These are phyloP conservation scores for Colletotrichum simmondsii DNA, from an alignment of 2,329 filamentous ascomycete species.

Conservation along the genomic window DNA sequence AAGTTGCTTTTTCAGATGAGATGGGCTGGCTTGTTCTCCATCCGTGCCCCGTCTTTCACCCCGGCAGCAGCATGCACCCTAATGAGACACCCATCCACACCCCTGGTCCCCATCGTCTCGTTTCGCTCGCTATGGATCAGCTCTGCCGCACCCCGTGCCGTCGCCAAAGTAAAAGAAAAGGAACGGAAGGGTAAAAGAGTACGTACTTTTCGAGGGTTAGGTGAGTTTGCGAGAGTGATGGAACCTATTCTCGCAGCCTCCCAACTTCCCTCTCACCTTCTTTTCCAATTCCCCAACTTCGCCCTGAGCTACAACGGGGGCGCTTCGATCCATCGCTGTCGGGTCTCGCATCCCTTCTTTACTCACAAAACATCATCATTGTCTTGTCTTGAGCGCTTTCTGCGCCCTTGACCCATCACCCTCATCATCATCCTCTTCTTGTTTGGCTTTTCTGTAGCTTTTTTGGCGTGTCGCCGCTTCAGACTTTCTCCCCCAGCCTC, in stretches of 20 bases:
- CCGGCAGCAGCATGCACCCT: neutral
- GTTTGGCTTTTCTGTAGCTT: slow-evolving; percentile 13
- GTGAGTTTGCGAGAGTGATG: slow-evolving; percentile 52
- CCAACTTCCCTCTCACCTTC: slow-evolving; percentile 50
- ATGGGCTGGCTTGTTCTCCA: slow-evolving; percentile 15
- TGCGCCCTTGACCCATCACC: neutral
- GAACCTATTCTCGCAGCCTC: slow-evolving; percentile 44
- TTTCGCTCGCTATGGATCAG: slow-evolving; percentile 24
- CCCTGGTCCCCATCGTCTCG: slow-evolving; percentile 17
- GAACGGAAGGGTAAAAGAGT: slow-evolving; percentile 26
- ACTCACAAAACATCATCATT: slow-evolving; percentile 35
- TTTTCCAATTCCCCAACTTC: slow-evolving; percentile 45
- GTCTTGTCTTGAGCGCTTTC: slow-evolving; percentile 11
- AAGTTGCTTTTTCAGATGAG: slow-evolving; percentile 25
- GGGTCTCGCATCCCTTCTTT: slow-evolving; percentile 34
- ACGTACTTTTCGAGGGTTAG: slow-evolving; percentile 50
- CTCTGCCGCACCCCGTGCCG: slow-evolving; percentile 18
- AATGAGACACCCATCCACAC: slow-evolving; percentile 2
- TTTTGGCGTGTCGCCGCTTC: slow-evolving; percentile 16
- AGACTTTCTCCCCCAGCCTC: slow-evolving; percentile 25
- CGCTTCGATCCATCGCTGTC: slow-evolving; percentile 33
- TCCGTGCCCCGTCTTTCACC: slow-evolving; percentile 8
- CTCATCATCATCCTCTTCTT: slow-evolving; percentile 4
- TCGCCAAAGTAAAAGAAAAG: slow-evolving; percentile 7
- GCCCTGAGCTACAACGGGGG: slow-evolving; percentile 30